Base-by-base conservation (phyloP, 495 filamentous ascomycete genomes). In the Talaromyces trachyspermus region DNA sequence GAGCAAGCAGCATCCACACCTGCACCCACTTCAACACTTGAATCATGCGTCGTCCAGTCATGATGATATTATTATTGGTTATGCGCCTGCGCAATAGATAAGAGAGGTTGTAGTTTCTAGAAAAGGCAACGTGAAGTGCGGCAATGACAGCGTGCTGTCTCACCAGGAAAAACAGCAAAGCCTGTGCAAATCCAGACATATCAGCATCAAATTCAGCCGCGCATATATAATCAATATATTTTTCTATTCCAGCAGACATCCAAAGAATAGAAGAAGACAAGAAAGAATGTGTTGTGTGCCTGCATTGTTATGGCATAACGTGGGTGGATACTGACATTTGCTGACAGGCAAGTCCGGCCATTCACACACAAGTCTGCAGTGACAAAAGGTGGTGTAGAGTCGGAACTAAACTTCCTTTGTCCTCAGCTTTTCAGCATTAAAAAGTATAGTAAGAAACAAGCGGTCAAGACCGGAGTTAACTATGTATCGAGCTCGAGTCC, bases 141-240 rank as follows among this genome's bases (percentile, higher is more conserved):
- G 42, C 42, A 25, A 44, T 23, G 42, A 44, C 42, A 44, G 42
- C 42, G 24, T 25, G 42, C 42, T 44, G 42, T 44, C 42, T 44
- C 42, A 44, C 42, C 42, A 19, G 25, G 17, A 19, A 44, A 12
- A 30, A 23, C 25, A 44, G 22, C 19, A 30, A 44, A 15, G 29
- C 42, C 42, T 44, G 42, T 23, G 27, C 27, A 44, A 23, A 26
- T 4, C n/a, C 39, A 42, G 19, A 42, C 39, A 42, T 42, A 18
- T 42, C 26, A 42, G 39, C 15, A 26, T 18, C 19, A 12, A 42
- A 42, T 4, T 18, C 19, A n/a, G 26, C 14, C 29, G 3, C 14
- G 9, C 17, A 11, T 24, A 25, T 44, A 12, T 14, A 7, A 17
- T 20, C 14, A 20, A 30, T 6, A 11, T 11, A 38, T 38, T 6